A percentile compares a stretch with the other conserved stretches of the same genome.
These are phyloP conservation scores for Trichoderma lentiforme DNA, from an alignment of 2,329 filamentous ascomycete species.

Conservation along the genomic window DNA sequence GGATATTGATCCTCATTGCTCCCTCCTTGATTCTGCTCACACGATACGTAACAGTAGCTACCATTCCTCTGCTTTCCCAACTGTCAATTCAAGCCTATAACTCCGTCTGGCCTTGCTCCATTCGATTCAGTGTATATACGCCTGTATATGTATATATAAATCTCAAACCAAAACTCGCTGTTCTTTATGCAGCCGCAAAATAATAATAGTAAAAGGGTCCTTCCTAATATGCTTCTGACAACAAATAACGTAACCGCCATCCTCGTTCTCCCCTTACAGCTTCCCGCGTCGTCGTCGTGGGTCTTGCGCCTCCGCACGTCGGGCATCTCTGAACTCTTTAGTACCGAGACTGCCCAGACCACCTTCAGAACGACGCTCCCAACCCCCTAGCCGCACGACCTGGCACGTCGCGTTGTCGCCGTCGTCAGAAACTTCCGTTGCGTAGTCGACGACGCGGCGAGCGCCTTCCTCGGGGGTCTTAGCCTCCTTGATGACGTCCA, in stretches of 20 bases:
- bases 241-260: not conserved
- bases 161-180: not conserved
- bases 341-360: constrained; percentile 86
- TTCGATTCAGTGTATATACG: constrained; percentile 23
- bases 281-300: constrained; percentile 59
- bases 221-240: not conserved
- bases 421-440: constrained; percentile 72
- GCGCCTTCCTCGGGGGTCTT: constrained; percentile 85
- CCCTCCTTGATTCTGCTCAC: too few relatives aligned
- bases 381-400: constrained; percentile 64
- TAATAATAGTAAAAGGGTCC: not conserved
- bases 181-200: not conserved
- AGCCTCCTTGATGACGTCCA: constrained; percentile 92
- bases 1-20: not conserved
- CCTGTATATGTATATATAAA: not conserved
- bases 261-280: constrained; percentile 29
- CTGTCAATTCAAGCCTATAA: not conserved
- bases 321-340: constrained; percentile 84
- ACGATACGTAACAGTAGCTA: too few relatives aligned
- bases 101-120: constrained; percentile 20
- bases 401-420: constrained; percentile 69
- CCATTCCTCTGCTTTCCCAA: not conserved
- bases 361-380: constrained; percentile 74
- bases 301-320: constrained; percentile 75
- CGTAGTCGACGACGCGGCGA: constrained; percentile 75